Evolutionary conservation across 2,329 filamentous ascomycete species (phyloP).

Genomic region (Leptographium lundbergii): DNA sequence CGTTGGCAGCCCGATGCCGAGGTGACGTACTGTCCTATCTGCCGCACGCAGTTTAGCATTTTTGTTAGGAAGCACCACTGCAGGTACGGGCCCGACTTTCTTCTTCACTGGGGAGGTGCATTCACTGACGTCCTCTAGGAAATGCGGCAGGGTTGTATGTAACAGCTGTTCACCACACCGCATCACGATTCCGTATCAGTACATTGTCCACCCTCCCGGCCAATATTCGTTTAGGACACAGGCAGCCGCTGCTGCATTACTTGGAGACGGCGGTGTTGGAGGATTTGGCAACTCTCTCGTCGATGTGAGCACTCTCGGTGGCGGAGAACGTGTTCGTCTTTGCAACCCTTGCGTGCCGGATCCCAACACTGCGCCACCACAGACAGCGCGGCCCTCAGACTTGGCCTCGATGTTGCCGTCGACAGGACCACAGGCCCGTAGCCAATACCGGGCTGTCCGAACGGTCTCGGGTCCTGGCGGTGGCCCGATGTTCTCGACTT

Average conservation of each 20-base stretch:
- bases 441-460: constrained; percentile 34
- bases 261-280: constrained; percentile 13
- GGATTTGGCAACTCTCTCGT: constrained; percentile 23
- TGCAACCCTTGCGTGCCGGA: constrained; percentile 52
- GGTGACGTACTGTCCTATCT: constrained; percentile 75
- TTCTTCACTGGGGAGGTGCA: background rate
- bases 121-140: constrained; percentile 31
- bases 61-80: constrained; percentile 90
- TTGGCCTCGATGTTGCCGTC: constrained; percentile 16
- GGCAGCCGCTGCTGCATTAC: background rate
- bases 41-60: constrained; percentile 64
- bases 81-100: constrained; percentile 37
- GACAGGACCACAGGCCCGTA: constrained; percentile 19
- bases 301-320: constrained; percentile 24
- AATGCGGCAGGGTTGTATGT: constrained; percentile 90
- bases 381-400: constrained; percentile 10
- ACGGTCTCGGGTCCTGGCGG: constrained; percentile 16
- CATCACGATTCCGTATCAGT: constrained; percentile 88
- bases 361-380: constrained; percentile 44
- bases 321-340: constrained; percentile 45
- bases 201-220: constrained; percentile 69
- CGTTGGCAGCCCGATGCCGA: constrained; percentile 83
- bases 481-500: background rate
- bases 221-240: constrained; percentile 16
- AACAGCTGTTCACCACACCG: constrained; percentile 81